phyloP scores from a whole-genome alignment of 1,284 basidiomycete species.

The Macrocystidia cucumis region DNA sequence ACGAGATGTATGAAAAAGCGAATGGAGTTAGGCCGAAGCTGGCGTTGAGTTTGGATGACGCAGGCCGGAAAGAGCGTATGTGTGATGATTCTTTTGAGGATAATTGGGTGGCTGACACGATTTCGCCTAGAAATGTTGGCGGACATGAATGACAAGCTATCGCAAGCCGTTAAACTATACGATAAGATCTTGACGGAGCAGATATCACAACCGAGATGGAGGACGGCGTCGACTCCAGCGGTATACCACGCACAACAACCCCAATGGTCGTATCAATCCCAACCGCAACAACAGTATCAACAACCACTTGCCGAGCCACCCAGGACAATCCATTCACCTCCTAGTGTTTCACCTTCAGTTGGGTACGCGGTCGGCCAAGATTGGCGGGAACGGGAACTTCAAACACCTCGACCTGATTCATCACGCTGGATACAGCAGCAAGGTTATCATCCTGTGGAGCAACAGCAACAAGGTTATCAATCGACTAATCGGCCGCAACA shows the following conservation, averaged over 20 bases:
- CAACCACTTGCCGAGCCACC: conserved; percentile 11
- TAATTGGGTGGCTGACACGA: conserved; percentile 6
- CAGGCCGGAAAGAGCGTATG: conserved; percentile 80
- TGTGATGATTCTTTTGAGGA: conserved; percentile 14
- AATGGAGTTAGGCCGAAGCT: conserved; percentile 77
- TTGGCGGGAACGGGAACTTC: too few species aligned
- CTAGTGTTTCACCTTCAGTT: too few species aligned
- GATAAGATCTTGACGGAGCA: conserved; percentile 85
- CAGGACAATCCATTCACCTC: conserved; percentile 7
- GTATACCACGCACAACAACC: conserved; percentile 12
- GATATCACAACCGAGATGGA: conserved; percentile 63
- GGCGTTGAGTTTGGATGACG: conserved; percentile 80
- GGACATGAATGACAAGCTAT: conserved; percentile 92
- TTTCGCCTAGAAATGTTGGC: conserved; percentile 66
- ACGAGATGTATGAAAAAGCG: conserved; percentile 81
- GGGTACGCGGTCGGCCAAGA: too few species aligned
- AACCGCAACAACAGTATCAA: conserved; percentile 6
- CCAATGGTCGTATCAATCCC: not conserved
- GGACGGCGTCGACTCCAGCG: conserved; percentile 20
- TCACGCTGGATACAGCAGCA: too few species aligned
- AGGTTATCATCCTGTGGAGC: too few species aligned
- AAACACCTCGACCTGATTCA: too few species aligned
- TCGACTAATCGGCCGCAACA: conserved; percentile 12
- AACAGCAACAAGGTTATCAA: too few species aligned
- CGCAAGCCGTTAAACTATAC: conserved; percentile 86